phyloP scores from a whole-genome alignment of 257 asterid species.

The Craterostigma plantagineum region DNA sequence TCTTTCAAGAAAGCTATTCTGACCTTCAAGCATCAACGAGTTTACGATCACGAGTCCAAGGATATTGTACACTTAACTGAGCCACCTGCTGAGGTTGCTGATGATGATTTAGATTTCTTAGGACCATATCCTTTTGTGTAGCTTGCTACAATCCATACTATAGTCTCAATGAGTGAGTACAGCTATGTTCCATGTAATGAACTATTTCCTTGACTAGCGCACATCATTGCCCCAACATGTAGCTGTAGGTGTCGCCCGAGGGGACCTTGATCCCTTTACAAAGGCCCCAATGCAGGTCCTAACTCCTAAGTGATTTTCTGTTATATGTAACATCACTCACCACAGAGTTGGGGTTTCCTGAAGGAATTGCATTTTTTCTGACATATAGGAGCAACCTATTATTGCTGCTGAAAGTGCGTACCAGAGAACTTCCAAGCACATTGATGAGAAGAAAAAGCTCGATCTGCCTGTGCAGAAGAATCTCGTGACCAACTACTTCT shows the following conservation, averaged over 20 bases:
- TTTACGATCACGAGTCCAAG: constrained; percentile 52
- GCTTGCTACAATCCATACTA: constrained; percentile 5
- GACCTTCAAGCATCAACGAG: constrained; percentile 84
- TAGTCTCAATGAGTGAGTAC: constrained; percentile 6
- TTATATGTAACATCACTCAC: neutral
- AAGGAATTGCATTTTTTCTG: no score
- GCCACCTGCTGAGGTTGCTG: constrained; percentile 17
- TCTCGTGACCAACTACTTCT: constrained; percentile 81
- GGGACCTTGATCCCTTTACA: constrained; percentile 82
- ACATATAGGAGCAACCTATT: no score
- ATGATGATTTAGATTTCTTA: constrained; percentile 53
- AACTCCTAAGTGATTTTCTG: constrained; percentile 16
- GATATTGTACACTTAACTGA: constrained; percentile 47
- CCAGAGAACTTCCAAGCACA: constrained; percentile 22
- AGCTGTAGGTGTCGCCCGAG: constrained; percentile 78
- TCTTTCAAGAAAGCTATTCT: constrained; percentile 70
- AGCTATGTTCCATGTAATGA: constrained; percentile 9
- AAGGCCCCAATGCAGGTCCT: constrained; percentile 63
- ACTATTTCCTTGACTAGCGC: constrained; percentile 44
- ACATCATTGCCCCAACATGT: constrained; percentile 52
- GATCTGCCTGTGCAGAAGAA: constrained; percentile 90
- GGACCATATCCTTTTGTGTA: constrained; percentile 84
- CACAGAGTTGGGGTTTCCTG: neutral
- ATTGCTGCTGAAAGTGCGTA: neutral
- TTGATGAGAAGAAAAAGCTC: constrained; percentile 40